phyloP scores from a whole-genome alignment of 176 grass and related monocot genomes.

The Carex scoparia region DNA sequence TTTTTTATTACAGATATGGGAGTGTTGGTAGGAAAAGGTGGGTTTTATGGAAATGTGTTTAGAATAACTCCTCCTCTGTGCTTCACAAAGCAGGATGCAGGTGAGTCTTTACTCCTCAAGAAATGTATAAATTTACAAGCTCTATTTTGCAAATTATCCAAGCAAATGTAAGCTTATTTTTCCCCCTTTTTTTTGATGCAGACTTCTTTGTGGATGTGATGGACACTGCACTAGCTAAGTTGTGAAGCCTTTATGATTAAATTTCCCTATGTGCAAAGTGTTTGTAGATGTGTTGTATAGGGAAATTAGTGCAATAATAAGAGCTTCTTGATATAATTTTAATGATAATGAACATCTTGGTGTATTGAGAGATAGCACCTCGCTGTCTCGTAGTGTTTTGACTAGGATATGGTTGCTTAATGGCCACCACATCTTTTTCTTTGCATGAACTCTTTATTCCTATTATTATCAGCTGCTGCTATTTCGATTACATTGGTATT shows the following conservation, averaged over 20 bases:
- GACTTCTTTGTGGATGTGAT: slow-evolving; percentile 72
- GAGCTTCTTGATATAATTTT: slow-evolving; percentile 17
- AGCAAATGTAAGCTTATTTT: neutral
- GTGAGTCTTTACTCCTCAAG: slow-evolving; percentile 26
- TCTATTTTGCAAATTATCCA: neutral
- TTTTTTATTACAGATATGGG: slow-evolving; percentile 61
- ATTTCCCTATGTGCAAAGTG: neutral
- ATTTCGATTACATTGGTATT: neutral
- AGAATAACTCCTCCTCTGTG: slow-evolving; percentile 92
- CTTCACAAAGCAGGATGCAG: slow-evolving; percentile 91
- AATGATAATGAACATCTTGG: slow-evolving; percentile 39
- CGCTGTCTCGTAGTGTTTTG: slow-evolving; percentile 53
- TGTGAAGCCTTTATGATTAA: slow-evolving; percentile 39
- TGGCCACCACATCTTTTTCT: neutral
- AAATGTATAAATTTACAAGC: neutral
- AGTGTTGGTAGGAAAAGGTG: slow-evolving; percentile 90
- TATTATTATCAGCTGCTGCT: neutral
- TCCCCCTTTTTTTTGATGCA: slow-evolving; percentile 20
- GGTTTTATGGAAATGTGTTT: slow-evolving; percentile 94
- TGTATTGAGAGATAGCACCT: slow-evolving; percentile 62
- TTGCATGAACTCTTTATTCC: neutral
- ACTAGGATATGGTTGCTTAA: neutral
- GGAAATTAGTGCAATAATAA: slow-evolving; percentile 5
- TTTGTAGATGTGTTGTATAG: neutral
- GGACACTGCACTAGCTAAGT: slow-evolving; percentile 72